Conservation (phyloP, 1,284 basidiomycete genomes). For the Termitomyces sp. region DNA sequence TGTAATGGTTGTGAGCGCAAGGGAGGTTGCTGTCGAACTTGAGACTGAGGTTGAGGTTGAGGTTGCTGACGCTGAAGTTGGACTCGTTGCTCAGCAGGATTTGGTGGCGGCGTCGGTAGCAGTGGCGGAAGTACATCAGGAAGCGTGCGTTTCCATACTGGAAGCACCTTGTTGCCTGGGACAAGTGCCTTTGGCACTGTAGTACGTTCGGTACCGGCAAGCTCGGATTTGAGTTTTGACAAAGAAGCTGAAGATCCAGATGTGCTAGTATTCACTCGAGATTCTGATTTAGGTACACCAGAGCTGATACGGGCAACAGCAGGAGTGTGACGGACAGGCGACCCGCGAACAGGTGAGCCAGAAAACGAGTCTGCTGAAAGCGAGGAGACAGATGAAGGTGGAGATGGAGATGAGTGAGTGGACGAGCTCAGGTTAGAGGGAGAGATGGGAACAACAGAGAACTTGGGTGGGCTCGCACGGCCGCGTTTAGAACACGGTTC, state of each 20-base stretch:
- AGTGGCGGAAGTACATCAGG: conserved; percentile 20
- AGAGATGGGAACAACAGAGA: conserved; percentile 13
- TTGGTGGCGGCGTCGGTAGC: conserved; percentile 15
- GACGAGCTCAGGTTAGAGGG: conserved; percentile 8
- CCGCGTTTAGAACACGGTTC: conserved; percentile 14
- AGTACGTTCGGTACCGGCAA: background rate
- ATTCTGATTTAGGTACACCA: background rate
- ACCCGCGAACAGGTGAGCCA: background rate
- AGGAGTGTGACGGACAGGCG: background rate
- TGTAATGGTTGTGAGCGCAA: background rate
- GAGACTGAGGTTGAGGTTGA: background rate
- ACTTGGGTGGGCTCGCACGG: conserved; percentile 18
- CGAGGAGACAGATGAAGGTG: background rate
- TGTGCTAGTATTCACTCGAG: background rate
- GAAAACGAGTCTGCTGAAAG: conserved; percentile 5
- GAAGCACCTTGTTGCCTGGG: conserved; percentile 16
- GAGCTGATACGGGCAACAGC: background rate
- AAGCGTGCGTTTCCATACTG: conserved; percentile 21
- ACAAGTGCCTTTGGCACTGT: conserved; percentile 6
- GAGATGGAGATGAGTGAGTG: conserved; percentile 10
- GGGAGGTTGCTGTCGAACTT: background rate
- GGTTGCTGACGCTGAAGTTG: background rate
- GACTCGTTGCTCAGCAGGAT: conserved; percentile 6
- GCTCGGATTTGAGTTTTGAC: conserved; percentile 10
- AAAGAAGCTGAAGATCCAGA: conserved; percentile 8